Conservation (phyloP, 2,329 filamentous ascomycete species). For the Paraphoma chrysanthemicola region DNA sequence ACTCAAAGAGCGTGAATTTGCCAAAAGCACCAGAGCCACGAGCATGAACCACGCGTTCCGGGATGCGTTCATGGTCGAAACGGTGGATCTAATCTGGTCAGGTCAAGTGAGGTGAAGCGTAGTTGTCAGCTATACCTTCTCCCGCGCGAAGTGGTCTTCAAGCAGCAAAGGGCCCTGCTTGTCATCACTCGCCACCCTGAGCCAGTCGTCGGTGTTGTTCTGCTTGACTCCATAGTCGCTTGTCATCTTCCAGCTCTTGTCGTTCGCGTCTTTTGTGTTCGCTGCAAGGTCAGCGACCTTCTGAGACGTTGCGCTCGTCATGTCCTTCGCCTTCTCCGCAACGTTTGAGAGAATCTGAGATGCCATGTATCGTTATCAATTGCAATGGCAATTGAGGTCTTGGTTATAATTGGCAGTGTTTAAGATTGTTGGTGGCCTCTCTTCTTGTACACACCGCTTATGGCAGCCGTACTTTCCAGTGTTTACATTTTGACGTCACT, state of each 20-base stretch:
- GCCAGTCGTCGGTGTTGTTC: conserved; percentile 77
- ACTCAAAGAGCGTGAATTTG: conserved; percentile 70
- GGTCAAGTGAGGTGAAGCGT: no score
- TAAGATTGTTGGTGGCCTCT: background rate
- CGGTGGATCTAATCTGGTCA: conserved; percentile 75
- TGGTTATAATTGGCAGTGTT: background rate
- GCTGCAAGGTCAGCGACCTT: conserved; percentile 69
- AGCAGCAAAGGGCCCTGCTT: conserved; percentile 71
- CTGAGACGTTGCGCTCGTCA: conserved; percentile 44
- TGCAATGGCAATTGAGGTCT: background rate
- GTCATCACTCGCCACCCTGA: conserved; percentile 68
- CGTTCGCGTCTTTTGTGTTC: conserved; percentile 65
- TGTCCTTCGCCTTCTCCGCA: conserved; percentile 42
- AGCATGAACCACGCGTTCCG: conserved; percentile 72
- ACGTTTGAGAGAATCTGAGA: conserved; percentile 32
- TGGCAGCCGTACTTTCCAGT: conserved; percentile 1
- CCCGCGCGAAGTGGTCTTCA: conserved; percentile 74
- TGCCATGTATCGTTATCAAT: conserved; percentile 30
- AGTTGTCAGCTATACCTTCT: no score
- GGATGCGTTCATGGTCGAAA: conserved; percentile 78
- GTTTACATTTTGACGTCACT: conserved; percentile 27
- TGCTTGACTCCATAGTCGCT: conserved; percentile 80
- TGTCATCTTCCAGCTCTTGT: conserved; percentile 67
- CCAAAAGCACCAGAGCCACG: conserved; percentile 70
- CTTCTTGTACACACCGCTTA: background rate